phyloP scores from a whole-genome alignment of 306 rosid species.

The Comarum palustre region DNA sequence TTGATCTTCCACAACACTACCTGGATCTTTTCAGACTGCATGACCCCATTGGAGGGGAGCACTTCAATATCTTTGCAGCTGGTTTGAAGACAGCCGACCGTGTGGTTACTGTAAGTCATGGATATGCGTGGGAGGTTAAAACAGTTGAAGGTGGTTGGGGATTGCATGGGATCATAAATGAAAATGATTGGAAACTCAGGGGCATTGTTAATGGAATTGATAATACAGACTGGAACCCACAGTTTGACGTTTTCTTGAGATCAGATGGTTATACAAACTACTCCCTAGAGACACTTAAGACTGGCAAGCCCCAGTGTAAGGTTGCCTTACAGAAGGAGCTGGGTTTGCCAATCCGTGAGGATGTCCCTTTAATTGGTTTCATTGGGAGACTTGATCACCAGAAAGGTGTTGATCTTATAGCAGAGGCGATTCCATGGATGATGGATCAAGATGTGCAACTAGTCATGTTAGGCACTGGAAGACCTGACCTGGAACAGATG shows the following conservation, averaged over 20 bases:
- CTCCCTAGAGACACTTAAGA: slow-evolving; percentile 58
- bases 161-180: slow-evolving; percentile 70
- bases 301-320: slow-evolving; percentile 80
- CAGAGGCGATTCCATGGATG: slow-evolving; percentile 89
- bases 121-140: slow-evolving; percentile 87
- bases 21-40: slow-evolving; percentile 60
- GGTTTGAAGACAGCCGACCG: slow-evolving; percentile 85
- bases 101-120: slow-evolving; percentile 92
- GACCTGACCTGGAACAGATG: slow-evolving; percentile 79
- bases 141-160: slow-evolving; percentile 97
- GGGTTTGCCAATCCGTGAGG: slow-evolving; percentile 69
- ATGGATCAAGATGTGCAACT: slow-evolving; percentile 76
- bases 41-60: slow-evolving; percentile 94
- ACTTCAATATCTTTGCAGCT: slow-evolving; percentile 91
- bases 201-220: slow-evolving; percentile 97
- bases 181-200: slow-evolving; percentile 76
- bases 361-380: slow-evolving; percentile 66
- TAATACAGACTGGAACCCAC: slow-evolving; percentile 78
- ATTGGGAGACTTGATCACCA: slow-evolving; percentile 87
- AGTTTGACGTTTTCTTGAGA: slow-evolving; percentile 54
- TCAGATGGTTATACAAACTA: slow-evolving; percentile 88
- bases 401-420: slow-evolving; percentile 89
- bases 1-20: slow-evolving; percentile 72
- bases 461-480: slow-evolving; percentile 83
- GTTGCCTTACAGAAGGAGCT: slow-evolving; percentile 87